Base-by-base conservation (phyloP, 371 early-diverging fungal genomes). In the Lichtheimia ramosa region DNA sequence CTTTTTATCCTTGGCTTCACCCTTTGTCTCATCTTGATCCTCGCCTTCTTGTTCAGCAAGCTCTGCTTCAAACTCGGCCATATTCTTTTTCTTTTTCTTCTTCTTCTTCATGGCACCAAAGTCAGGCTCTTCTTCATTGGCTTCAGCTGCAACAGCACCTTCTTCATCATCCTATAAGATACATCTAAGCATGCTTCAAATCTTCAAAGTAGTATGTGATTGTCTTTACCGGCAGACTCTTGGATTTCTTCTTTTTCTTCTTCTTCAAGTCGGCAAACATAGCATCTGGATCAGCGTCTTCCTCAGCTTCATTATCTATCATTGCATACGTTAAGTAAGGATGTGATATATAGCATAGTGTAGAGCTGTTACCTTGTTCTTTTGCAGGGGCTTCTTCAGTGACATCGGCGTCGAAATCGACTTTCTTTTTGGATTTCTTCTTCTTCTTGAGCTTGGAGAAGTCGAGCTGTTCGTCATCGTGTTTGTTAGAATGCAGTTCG, bases 81-180 rank as follows among this genome's bases (percentile, higher is more conserved):
- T 63, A 59, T 84, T 83, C 87, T 94, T 94, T 79, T 93, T 95
- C 87, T 94, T 92, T 83, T 94, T 94, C 84, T 95, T 93, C 78
- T 91, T 93, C 75, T 90, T 91, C 74, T 90, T 90, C 69, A 91
- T 73, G 55, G 85, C 89, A 50, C 90, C 91, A 71, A 95, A 90
- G 63, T 90, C 92, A 43, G 87, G 75, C 51, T 82, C 83, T 55
- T 88, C 92, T 21, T 81, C 82, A 18, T 69, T 75, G 10, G 59
- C 79, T 40, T 64, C 79, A 8, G 64, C 69, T 43, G 68, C 69
- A 20, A 71, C 74, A 34, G 59, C 82, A 10, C 70, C 82, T 23
- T 77, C 89, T 53, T 71, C 69, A 56, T 66, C 74, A 48, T 74
- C 81, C 71, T 76, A 63, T 49, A 52, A 34, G 39, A 28, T 10